Conservation (phyloP, 345 rosid genomes). For the Gossypium sturtianum region DNA sequence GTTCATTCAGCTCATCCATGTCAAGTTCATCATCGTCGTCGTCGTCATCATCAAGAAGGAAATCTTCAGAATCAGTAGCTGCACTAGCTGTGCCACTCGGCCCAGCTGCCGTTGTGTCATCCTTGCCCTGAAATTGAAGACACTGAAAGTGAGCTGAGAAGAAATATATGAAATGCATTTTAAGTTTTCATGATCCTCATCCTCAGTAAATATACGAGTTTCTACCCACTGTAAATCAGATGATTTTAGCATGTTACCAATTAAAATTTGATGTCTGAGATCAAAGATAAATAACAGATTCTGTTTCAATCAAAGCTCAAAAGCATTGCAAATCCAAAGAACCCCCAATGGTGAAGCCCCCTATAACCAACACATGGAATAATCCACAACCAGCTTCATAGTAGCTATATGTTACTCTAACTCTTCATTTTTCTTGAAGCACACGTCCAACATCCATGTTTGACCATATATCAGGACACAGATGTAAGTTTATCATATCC, state of each 20-base stretch:
- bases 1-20: conserved; percentile 74
- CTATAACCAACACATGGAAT: not conserved
- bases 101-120: conserved; percentile 20
- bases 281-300: conserved; percentile 1
- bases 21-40: conserved; percentile 43
- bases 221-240: not conserved
- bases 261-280: not conserved
- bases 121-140: conserved; percentile 27
- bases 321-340: conserved; percentile 4
- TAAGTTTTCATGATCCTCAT: not conserved
- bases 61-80: conserved; percentile 24
- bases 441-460: not conserved
- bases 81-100: conserved; percentile 23
- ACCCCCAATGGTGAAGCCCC: not conserved
- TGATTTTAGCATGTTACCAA: not conserved
- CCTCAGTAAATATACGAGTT: not conserved
- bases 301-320: not conserved
- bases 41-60: conserved; percentile 1
- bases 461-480: not conserved
- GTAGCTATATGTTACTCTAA: not conserved
- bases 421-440: not conserved
- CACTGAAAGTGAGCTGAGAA: not conserved
- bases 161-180: not conserved
- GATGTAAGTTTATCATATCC: not conserved
- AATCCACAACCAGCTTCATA: not conserved